Evolutionary conservation across 139 green algal genomes (phyloP).

Genomic region (Chlamydomonas incerta): DNA sequence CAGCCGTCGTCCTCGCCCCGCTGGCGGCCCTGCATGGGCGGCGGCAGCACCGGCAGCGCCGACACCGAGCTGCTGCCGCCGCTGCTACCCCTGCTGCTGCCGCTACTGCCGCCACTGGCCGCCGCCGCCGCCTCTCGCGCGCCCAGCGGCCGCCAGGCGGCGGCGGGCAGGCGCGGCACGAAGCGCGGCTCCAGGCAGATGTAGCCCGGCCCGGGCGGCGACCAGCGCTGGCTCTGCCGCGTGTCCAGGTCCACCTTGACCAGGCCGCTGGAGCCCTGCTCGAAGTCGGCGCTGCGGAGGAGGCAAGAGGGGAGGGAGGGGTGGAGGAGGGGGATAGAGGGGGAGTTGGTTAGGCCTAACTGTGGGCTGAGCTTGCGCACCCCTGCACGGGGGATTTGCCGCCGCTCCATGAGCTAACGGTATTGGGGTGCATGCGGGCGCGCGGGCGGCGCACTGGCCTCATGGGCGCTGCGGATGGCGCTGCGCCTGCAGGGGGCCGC

Average conservation of each 20-base stretch:
- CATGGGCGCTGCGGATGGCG: no score
- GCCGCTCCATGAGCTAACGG: no score
- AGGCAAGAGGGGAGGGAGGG: background rate
- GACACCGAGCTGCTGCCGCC: background rate
- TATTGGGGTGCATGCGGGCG: no score
- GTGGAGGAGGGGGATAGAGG: no score
- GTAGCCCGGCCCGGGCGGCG: slow-evolving; percentile 1
- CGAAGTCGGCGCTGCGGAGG: background rate
- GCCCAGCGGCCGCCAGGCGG: background rate
- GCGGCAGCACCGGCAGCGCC: background rate
- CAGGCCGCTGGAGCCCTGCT: background rate
- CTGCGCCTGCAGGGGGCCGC: no score
- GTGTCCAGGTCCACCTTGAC: slow-evolving; percentile 29
- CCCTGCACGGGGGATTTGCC: background rate
- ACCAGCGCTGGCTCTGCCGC: slow-evolving; percentile 7
- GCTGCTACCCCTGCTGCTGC: background rate
- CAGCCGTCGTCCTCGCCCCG: slow-evolving; percentile 44
- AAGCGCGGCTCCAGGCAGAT: slow-evolving; percentile 34
- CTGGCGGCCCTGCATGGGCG: background rate
- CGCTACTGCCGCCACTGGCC: no score
- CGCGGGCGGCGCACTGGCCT: no score
- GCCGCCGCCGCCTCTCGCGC: no score
- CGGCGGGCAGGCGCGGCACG: slow-evolving; percentile 2
- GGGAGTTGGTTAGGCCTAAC: no score
- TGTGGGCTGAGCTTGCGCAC: background rate